These are phyloP conservation scores for Phytophthora crassamura DNA, from an alignment of 352 stramenopile species.

Conservation along the genomic window DNA sequence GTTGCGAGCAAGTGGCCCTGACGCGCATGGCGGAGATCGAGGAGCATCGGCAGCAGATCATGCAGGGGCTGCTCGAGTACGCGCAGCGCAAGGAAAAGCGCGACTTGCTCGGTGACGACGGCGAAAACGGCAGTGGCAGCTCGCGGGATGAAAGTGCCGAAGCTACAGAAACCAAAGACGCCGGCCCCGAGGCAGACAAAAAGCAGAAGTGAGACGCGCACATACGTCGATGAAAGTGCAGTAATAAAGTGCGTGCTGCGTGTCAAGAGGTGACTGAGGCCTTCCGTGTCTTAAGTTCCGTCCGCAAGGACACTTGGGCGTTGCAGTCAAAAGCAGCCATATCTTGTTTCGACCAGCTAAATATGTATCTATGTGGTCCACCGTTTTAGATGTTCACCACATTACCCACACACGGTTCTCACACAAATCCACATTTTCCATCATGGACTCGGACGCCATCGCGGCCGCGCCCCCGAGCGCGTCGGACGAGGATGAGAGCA, in stretches of 20 bases:
- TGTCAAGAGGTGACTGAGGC: no score
- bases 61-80: constrained; percentile 66
- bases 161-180: constrained; percentile 3
- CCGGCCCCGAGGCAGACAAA: background rate
- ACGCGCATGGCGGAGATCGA: constrained; percentile 64
- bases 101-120: constrained; percentile 4
- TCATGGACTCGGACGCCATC: constrained; percentile 1
- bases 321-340: no score
- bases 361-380: constrained; percentile 12
- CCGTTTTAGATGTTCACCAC: background rate
- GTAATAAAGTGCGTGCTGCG: constrained; percentile 6
- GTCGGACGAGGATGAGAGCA: constrained; percentile 50
- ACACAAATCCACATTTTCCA: background rate
- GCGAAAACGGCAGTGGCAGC: constrained; percentile 1
- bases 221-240: constrained; percentile 3
- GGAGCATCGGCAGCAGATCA: constrained; percentile 66
- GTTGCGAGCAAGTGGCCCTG: constrained; percentile 51
- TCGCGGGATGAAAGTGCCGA: background rate
- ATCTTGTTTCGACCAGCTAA: background rate
- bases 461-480: constrained; percentile 29
- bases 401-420: background rate
- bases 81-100: constrained; percentile 60
- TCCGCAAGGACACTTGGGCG: background rate
- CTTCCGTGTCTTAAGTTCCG: background rate
- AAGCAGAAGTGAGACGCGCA: background rate